phyloP scores from a whole-genome alignment of 179 eudicot species.

The Camellia oleifera region DNA sequence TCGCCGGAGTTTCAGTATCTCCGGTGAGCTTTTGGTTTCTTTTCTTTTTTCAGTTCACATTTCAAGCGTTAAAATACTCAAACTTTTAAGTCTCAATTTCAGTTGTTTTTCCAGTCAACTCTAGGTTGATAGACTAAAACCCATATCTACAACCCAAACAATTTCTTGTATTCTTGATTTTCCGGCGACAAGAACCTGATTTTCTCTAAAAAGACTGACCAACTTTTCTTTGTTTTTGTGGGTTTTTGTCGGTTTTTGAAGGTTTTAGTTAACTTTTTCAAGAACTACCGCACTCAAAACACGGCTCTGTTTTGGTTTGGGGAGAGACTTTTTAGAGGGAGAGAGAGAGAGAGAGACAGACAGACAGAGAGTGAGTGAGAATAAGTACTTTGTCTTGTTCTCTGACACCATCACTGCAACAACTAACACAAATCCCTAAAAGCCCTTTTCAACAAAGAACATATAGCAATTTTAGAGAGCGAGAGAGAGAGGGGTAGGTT shows the following conservation, averaged over 20 bases:
- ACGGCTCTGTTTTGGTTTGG: neutral
- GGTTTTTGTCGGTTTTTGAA: neutral
- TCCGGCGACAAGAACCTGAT: neutral
- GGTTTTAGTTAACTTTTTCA: neutral
- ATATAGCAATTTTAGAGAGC: neutral
- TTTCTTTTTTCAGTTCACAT: neutral
- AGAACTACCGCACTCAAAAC: neutral
- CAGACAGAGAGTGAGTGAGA: neutral
- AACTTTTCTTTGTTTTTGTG: neutral
- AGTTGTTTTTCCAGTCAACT: neutral
- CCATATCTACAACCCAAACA: neutral
- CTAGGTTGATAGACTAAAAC: neutral
- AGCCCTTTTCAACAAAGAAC: neutral
- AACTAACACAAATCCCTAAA: neutral
- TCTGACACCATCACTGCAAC: neutral
- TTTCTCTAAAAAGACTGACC: neutral
- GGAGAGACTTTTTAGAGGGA: neutral
- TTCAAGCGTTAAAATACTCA: neutral
- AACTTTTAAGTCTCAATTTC: neutral
- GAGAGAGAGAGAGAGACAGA: neutral
- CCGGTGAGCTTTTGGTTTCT: neutral
- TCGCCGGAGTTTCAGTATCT: neutral
- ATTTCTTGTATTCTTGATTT: neutral
- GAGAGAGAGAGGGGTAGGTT: neutral
- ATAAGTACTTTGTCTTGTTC: neutral